Evolutionary conservation across 2,329 filamentous ascomycete species (phyloP).

Genomic region (Colletotrichum sp.): DNA sequence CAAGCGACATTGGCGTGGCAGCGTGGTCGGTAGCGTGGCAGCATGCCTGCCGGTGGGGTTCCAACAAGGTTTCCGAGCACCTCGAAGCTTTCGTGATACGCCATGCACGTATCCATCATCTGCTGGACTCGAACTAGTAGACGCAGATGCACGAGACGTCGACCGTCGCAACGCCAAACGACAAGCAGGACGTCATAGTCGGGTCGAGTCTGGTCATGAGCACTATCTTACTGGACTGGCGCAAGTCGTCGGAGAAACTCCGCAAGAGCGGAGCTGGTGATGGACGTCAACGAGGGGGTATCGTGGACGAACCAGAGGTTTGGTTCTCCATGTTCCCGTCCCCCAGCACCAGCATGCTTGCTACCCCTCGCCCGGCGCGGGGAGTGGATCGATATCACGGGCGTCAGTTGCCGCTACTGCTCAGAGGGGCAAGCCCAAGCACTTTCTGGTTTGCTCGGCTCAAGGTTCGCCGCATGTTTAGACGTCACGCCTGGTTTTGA

Average conservation of each 20-base stretch:
- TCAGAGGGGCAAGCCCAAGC: conserved; percentile 4
- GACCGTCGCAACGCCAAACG: neutral
- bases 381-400: neutral
- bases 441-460: conserved; percentile 1
- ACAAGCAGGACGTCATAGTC: neutral
- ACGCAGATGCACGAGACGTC: neutral
- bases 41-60: neutral
- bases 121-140: neutral
- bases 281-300: neutral
- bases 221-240: neutral
- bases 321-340: neutral
- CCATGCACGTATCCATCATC: neutral
- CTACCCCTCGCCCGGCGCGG: neutral
- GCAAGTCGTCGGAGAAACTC: conserved; percentile 13
- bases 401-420: neutral
- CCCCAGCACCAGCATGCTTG: neutral
- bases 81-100: neutral
- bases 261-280: conserved; percentile 8
- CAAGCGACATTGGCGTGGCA: neutral
- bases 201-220: neutral
- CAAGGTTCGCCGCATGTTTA: neutral
- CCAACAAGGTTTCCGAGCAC: neutral
- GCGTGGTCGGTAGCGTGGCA: neutral
- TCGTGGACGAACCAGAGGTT: neutral
- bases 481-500: neutral